Conservation (phyloP, 139 green algal genomes). For the Haematococcus sp. region DNA sequence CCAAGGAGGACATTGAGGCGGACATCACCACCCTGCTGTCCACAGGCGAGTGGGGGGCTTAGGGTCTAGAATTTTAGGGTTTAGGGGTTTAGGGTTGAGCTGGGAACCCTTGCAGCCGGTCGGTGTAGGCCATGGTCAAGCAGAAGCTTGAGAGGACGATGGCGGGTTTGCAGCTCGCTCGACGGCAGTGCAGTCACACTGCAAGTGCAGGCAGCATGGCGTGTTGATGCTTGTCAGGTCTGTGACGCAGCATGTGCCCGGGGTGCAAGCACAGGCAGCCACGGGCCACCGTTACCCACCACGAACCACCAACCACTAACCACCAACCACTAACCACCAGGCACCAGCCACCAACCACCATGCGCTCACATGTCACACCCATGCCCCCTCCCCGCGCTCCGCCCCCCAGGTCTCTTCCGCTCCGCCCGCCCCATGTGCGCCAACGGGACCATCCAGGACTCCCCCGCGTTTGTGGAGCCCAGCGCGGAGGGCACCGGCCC, state of each 20-base stretch:
- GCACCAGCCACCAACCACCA: not conserved
- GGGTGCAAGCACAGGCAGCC: not conserved
- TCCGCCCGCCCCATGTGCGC: slow-evolving; percentile 37
- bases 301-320: not conserved
- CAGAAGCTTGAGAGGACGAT: no score
- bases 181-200: no score
- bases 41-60: slow-evolving; percentile 48
- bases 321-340: not conserved
- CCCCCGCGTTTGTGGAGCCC: slow-evolving; percentile 41
- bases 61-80: no score
- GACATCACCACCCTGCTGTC: slow-evolving; percentile 59
- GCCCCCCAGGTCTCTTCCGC: slow-evolving; percentile 58
- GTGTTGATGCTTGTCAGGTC: no score
- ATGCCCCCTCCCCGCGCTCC: not conserved
- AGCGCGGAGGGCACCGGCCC: slow-evolving; percentile 18
- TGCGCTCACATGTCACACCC: not conserved
- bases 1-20: slow-evolving; percentile 60
- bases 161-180: no score
- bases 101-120: no score
- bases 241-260: not conserved
- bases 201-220: no score
- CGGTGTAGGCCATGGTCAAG: no score
- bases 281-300: not conserved
- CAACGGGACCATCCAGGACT: slow-evolving; percentile 33
- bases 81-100: no score